Base-by-base conservation (phyloP, 805 yeast genomes). In the Yarrowia sp. region DNA sequence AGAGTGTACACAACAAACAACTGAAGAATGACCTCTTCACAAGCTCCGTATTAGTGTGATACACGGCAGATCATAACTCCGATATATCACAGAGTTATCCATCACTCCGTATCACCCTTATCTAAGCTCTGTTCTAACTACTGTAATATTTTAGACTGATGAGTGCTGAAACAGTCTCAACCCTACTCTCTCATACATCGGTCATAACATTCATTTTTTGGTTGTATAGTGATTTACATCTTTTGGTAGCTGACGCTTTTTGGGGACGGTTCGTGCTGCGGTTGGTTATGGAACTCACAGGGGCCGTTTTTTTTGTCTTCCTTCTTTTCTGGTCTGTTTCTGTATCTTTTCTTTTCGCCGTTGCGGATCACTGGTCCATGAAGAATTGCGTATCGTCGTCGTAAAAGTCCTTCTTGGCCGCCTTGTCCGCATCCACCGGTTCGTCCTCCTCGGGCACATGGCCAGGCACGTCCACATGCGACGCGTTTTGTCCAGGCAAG, bases 381-480 rank as follows among this genome's bases (percentile, higher is more conserved):
- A 53, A 51, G 38, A 64, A 64, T 39, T 64, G 66, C 10, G 66
- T 64, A 22, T 64, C 64, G 15, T 64, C 66, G 42, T 64, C 66
- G 66, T 55, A 47, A 33, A 15, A 33, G 38, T 44, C 44, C 36
- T 55, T 58, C 43, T 43, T 64, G 36, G 41, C 44, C 31, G 22
- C 55, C 64, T 58, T 50, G 13, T 38, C 58, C 18, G 11, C 22
- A 33, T 41, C 62, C 10, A 39, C 8, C 10, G 65, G 62, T 47
- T 55, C 61, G 9, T 55, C 61, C 31, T 55, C 61, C 47, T 55
- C 61, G 32, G 61, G 36, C 31, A 48, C 47, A 14, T 44, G 39
- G 11, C 55, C 42, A 10, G 55, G 64, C 32, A 58, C 42, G 9
- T 44, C 55, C 9, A 50, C 45, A 15, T 28, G 45, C 17, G 55